These are phyloP conservation scores for Teratosphaeria zuluensis DNA, from an alignment of 2,329 filamentous ascomycete species.

Conservation along the genomic window DNA sequence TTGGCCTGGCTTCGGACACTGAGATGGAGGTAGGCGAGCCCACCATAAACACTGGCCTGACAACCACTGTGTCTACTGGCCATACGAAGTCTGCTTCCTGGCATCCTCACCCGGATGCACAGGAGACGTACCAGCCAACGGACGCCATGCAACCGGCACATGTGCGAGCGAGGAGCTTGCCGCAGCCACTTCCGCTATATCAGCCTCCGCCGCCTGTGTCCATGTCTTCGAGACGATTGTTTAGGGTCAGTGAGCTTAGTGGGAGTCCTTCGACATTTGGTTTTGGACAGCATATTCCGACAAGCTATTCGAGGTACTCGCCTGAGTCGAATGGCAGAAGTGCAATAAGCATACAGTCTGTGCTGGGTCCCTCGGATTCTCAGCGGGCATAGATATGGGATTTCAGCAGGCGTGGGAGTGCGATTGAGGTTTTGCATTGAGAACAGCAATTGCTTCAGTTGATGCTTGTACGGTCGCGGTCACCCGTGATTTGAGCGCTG, in stretches of 20 bases:
- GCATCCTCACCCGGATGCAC: conserved; percentile 11
- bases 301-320: conserved; percentile 11
- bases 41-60: not conserved
- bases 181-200: conserved; percentile 26
- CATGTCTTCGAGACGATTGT: conserved; percentile 5
- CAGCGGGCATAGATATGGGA: not conserved
- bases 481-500: not conserved
- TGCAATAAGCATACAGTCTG: conserved; percentile 24
- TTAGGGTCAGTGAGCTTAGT: conserved; percentile 8
- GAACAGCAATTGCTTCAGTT: not conserved
- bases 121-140: conserved; percentile 5
- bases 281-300: conserved; percentile 1
- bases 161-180: conserved; percentile 22
- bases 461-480: not conserved
- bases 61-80: not conserved
- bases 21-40: conserved; percentile 27
- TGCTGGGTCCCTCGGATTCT: conserved; percentile 15
- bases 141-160: conserved; percentile 13
- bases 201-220: conserved; percentile 22
- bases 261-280: conserved; percentile 10
- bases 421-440: not conserved
- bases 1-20: conserved; percentile 45
- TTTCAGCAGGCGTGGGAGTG: not conserved
- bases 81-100: conserved; percentile 15
- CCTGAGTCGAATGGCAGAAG: conserved; percentile 15